Percentiles rank a stretch among this genome's conserved stretches.
phyloP scores from a whole-genome alignment of 2,329 filamentous ascomycete species.

The Colletotrichum sublineola region DNA sequence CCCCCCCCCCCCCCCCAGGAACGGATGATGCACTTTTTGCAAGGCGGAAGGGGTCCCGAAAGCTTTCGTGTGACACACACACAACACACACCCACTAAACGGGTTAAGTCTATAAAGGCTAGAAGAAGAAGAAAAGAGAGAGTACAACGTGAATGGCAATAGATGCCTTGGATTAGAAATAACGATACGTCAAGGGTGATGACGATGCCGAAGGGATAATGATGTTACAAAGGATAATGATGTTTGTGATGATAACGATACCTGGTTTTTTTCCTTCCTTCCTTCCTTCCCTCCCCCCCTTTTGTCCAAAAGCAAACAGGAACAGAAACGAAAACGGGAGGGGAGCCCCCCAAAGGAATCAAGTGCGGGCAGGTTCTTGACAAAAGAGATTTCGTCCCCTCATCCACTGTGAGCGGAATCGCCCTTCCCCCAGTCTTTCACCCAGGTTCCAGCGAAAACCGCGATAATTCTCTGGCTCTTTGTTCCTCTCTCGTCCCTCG shows the following conservation, averaged over 20 bases:
- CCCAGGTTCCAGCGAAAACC: constrained; percentile 31
- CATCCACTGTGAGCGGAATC: constrained; percentile 26
- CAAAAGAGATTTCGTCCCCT: constrained; percentile 36
- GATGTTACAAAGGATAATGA: not conserved
- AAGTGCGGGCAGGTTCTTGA: not conserved
- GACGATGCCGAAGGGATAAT: not conserved
- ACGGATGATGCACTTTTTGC: not conserved
- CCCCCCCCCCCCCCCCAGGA: too few relatives aligned
- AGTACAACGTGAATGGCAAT: not conserved
- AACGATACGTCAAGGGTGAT: not conserved
- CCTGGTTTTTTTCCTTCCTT: not conserved
- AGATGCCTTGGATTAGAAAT: not conserved
- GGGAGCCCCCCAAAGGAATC: not conserved
- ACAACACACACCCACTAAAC: not conserved
- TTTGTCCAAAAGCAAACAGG: not conserved
- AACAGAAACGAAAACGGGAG: not conserved
- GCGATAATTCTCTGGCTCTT: not conserved
- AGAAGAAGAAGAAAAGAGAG: not conserved
- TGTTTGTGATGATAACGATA: not conserved
- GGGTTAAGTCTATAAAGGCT: not conserved
- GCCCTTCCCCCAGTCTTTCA: constrained; percentile 36
- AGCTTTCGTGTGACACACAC: not conserved
- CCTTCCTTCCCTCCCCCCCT: not conserved
- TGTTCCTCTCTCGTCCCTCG: not conserved
- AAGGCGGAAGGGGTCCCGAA: not conserved